These are phyloP conservation scores for Kockiozyma suomiensis DNA, from an alignment of 805 yeast species.

Conservation along the genomic window DNA sequence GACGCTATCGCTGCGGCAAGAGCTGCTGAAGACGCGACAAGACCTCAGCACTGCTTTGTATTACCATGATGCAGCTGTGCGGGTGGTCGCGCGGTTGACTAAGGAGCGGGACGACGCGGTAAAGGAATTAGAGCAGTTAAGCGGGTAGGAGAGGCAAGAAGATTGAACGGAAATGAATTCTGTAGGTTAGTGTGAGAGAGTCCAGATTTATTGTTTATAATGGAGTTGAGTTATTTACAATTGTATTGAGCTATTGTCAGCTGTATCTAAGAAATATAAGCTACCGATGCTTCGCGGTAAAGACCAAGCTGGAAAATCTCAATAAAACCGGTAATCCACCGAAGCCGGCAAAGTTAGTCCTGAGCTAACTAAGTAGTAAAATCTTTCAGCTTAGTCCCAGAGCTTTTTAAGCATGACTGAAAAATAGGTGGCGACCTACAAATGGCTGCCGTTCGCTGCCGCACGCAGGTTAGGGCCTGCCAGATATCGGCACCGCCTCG, in stretches of 20 bases:
- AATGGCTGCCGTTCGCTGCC: conserved; percentile 1
- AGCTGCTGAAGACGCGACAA: conserved; percentile 63
- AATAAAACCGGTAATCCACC: no score
- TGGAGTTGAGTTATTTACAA: no score
- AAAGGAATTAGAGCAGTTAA: conserved; percentile 50
- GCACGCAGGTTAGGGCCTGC: background rate
- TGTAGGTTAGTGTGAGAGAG: no score
- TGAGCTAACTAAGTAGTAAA: no score
- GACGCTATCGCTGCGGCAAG: conserved; percentile 72
- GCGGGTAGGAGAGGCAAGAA: background rate
- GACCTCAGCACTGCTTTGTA: conserved; percentile 78
- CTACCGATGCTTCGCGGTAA: no score
- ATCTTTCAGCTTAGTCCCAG: background rate
- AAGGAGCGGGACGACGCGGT: conserved; percentile 75
- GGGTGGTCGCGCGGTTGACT: conserved; percentile 78
- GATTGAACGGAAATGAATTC: background rate
- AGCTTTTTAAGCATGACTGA: background rate
- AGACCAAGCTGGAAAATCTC: no score
- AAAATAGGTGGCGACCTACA: background rate
- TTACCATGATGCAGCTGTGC: conserved; percentile 85
- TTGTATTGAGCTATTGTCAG: no score
- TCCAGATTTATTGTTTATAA: no score
- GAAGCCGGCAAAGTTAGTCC: no score
- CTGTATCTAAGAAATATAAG: no score
- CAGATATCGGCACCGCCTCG: conserved; percentile 4